Percentiles rank a stretch among this genome's conserved stretches.
Conservation (phyloP, 306 rosid genomes). For the Cyamopsis tetragonoloba region DNA sequence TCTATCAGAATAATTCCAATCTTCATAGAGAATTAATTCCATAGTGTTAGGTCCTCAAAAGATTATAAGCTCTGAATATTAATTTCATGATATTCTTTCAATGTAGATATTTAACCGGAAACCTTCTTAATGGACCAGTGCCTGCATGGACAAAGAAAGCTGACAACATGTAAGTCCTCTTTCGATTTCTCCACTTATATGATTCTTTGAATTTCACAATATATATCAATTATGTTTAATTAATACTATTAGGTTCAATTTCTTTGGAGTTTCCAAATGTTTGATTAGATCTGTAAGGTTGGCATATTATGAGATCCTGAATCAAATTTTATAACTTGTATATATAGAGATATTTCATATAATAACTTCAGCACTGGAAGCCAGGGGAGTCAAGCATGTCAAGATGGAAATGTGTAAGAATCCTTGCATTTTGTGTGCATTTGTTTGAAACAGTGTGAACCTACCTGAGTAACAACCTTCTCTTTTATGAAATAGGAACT, state of each 20-base stretch:
- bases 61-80: not conserved
- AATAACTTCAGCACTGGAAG: slow-evolving; percentile 40
- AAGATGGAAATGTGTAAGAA: slow-evolving; percentile 43
- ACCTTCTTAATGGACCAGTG: slow-evolving; percentile 50
- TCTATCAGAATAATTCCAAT: too few relatives aligned
- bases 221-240: not conserved
- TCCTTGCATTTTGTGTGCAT: not conserved
- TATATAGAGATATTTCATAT: slow-evolving; percentile 64
- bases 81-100: slow-evolving; percentile 2
- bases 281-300: not conserved
- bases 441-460: not conserved
- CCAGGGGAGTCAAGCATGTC: slow-evolving; percentile 29
- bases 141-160: slow-evolving; percentile 42
- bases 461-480: not conserved
- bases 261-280: not conserved
- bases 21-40: too few relatives aligned
- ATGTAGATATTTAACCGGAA: slow-evolving; percentile 68
- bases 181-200: slow-evolving; percentile 3
- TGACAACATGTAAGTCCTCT: slow-evolving; percentile 37
- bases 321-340: slow-evolving; percentile 24
- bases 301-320: slow-evolving; percentile 2
- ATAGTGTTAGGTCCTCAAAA: not conserved
- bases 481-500: slow-evolving; percentile 26
- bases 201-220: not conserved
- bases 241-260: slow-evolving; percentile 18